A percentile compares a stretch with the other conserved stretches of the same genome.
Evolutionary conservation across 176 grass and related monocot genomes (phyloP).

Genomic region (Puccinellia tenuiflora): DNA sequence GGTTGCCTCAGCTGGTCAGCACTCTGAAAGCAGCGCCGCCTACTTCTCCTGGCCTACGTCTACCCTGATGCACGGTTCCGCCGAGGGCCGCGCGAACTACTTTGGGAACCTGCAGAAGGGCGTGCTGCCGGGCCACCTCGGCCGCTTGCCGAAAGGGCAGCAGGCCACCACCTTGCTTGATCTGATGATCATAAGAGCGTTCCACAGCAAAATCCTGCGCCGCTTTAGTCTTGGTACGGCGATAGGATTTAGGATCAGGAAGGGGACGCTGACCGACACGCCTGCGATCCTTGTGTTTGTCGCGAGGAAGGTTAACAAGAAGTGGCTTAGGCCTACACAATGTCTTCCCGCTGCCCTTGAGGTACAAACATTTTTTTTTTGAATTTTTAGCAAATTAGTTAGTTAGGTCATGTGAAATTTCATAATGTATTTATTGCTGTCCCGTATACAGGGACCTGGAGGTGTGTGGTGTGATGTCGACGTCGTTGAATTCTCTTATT

Average conservation of each 20-base stretch:
- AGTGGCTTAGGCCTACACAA: slow-evolving; percentile 74
- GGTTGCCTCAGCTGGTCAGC: slow-evolving; percentile 81
- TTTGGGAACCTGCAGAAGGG: slow-evolving; percentile 97
- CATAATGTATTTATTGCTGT: slow-evolving; percentile 11
- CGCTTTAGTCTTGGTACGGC: slow-evolving; percentile 92
- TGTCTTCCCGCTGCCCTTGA: slow-evolving; percentile 84
- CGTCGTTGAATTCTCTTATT: slow-evolving; percentile 98
- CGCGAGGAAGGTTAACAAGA: slow-evolving; percentile 83
- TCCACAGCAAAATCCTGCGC: slow-evolving; percentile 93
- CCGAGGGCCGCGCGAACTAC: slow-evolving; percentile 91
- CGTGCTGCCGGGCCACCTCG: slow-evolving; percentile 74
- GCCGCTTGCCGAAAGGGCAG: slow-evolving; percentile 65
- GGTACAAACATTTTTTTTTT: slow-evolving; percentile 30
- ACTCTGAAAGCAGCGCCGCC: slow-evolving; percentile 74
- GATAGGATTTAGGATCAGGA: slow-evolving; percentile 79
- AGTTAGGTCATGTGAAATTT: background rate
- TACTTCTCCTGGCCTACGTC: slow-evolving; percentile 99
- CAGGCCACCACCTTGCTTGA: slow-evolving; percentile 91
- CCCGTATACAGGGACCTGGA: slow-evolving; percentile 68
- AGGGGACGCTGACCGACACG: slow-evolving; percentile 72
- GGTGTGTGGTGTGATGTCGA: slow-evolving; percentile 98
- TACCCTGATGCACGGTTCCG: slow-evolving; percentile 75
- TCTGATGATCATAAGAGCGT: slow-evolving; percentile 96
- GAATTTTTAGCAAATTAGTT: slow-evolving; percentile 14
- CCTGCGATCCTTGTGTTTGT: slow-evolving; percentile 97